phyloP scores from a whole-genome alignment of 345 rosid genomes.

The Sonneratia caseolaris region DNA sequence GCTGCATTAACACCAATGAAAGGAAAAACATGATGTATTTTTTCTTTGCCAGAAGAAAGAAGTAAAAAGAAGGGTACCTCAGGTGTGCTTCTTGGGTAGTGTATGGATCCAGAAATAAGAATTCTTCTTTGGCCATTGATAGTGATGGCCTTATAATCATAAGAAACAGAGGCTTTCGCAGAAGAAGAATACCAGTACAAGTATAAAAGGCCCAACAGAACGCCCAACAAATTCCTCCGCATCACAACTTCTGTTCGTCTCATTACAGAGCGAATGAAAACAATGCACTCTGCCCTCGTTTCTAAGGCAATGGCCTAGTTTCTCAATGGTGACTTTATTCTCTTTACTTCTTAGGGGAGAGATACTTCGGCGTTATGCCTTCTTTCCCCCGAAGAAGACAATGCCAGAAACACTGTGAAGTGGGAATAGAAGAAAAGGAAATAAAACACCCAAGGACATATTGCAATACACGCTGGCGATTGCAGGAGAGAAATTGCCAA shows the following conservation, averaged over 20 bases:
- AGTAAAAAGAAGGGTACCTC: constrained; percentile 36
- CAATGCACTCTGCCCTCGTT: background rate
- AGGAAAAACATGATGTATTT: too few relatives aligned
- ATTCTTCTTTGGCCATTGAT: constrained; percentile 89
- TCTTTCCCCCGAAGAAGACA: too few relatives aligned
- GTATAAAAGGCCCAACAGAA: constrained; percentile 9
- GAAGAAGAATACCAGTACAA: constrained; percentile 22
- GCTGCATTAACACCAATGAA: background rate
- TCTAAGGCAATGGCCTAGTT: too few relatives aligned
- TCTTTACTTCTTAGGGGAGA: too few relatives aligned
- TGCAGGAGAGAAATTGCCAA: too few relatives aligned
- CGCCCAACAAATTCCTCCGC: constrained; percentile 37
- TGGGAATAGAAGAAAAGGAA: too few relatives aligned
- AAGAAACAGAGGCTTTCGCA: constrained; percentile 59
- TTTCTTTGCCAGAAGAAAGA: background rate
- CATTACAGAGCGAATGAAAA: constrained; percentile 4
- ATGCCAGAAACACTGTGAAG: too few relatives aligned
- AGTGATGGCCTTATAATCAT: constrained; percentile 69
- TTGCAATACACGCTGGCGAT: too few relatives aligned
- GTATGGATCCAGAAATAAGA: constrained; percentile 96
- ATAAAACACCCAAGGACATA: too few relatives aligned
- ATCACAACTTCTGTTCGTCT: constrained; percentile 14
- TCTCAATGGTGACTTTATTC: too few relatives aligned
- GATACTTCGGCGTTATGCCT: too few relatives aligned
- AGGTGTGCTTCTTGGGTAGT: constrained; percentile 95